phyloP scores from a whole-genome alignment of 352 stramenopile genomes.

The Phytophthora crassamura region DNA sequence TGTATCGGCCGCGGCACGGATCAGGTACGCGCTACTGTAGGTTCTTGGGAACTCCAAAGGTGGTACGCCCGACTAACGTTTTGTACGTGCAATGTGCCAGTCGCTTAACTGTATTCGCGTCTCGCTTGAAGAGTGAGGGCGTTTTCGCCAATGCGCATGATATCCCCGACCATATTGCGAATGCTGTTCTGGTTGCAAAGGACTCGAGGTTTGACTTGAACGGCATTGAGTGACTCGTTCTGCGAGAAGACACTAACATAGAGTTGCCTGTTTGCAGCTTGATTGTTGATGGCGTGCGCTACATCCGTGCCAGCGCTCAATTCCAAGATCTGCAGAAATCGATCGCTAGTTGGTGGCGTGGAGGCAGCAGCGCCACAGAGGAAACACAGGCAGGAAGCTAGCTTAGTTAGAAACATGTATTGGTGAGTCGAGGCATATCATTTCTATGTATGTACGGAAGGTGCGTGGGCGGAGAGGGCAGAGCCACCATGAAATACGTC shows the following conservation, averaged over 20 bases:
- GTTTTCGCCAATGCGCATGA: slow-evolving; percentile 60
- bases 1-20: slow-evolving; percentile 50
- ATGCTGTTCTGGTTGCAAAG: slow-evolving; percentile 55
- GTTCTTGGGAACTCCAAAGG: neutral
- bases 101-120: slow-evolving; percentile 55
- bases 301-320: slow-evolving; percentile 62
- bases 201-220: slow-evolving; percentile 54
- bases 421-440: slow-evolving; percentile 39
- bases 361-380: neutral
- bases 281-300: slow-evolving; percentile 64
- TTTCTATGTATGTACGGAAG: slow-evolving; percentile 44
- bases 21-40: slow-evolving; percentile 59
- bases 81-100: slow-evolving; percentile 17
- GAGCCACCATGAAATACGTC: slow-evolving; percentile 51
- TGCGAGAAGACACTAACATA: slow-evolving; percentile 16
- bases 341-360: slow-evolving; percentile 56
- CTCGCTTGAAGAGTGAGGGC: slow-evolving; percentile 52
- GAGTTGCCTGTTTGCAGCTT: slow-evolving; percentile 26
- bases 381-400: slow-evolving; percentile 10
- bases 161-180: slow-evolving; percentile 69
- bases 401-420: slow-evolving; percentile 46
- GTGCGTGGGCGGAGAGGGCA: slow-evolving; percentile 34
- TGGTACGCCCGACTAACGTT: slow-evolving; percentile 2
- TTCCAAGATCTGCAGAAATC: slow-evolving; percentile 53
- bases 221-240: neutral